Evolutionary conservation across 2,329 filamentous ascomycete genomes (phyloP).

Genomic region (Trichoderma harzianum): DNA sequence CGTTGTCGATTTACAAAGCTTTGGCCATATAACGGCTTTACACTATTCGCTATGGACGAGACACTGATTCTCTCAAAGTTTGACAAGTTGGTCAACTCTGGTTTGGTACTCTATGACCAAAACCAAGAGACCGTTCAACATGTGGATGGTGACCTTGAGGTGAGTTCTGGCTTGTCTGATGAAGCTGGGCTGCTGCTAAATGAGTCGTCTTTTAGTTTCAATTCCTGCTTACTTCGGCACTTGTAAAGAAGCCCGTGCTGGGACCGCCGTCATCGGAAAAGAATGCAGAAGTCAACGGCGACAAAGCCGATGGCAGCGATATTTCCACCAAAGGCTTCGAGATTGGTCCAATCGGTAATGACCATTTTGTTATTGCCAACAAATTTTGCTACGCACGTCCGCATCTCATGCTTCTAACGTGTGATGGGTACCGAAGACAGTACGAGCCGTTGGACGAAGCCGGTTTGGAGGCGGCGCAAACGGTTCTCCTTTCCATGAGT

Average conservation of each 20-base stretch:
- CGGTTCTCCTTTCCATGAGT: not conserved
- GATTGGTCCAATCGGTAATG: not conserved
- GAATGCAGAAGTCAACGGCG: not conserved
- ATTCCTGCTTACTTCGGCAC: not conserved
- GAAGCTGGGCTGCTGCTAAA: not conserved
- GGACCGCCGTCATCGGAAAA: not conserved
- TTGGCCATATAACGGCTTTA: not conserved
- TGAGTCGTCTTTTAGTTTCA: not conserved
- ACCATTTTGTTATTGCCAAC: not conserved
- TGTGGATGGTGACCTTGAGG: not conserved
- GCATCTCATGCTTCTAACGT: not conserved
- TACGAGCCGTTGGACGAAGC: not conserved
- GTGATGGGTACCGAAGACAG: not conserved
- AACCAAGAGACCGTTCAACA: not conserved
- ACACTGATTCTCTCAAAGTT: not conserved
- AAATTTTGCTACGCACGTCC: not conserved
- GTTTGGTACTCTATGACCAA: not conserved
- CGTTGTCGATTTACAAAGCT: not conserved
- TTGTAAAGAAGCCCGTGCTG: not conserved
- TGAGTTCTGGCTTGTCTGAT: not conserved
- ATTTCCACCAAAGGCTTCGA: not conserved
- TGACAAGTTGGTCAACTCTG: not conserved
- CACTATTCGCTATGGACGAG: not conserved
- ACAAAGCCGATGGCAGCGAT: not conserved
- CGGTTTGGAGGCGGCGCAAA: not conserved